A percentile compares a stretch with the other conserved stretches of the same genome.
These are phyloP conservation scores for Earliella scabrosa DNA, from an alignment of 1,284 basidiomycete genomes.

Conservation along the genomic window DNA sequence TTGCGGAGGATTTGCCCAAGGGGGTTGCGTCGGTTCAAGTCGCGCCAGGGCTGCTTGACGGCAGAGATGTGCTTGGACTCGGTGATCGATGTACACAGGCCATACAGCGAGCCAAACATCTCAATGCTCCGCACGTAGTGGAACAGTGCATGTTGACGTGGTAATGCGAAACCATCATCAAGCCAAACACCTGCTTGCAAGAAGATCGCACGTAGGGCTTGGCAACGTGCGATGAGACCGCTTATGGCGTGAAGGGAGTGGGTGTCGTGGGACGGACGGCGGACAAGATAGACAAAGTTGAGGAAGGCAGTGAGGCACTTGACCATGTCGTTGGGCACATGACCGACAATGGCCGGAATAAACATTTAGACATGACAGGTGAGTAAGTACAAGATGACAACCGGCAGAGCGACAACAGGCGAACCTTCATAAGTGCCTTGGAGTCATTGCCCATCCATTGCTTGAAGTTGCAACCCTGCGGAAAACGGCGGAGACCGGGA, in stretches of 20 bases:
- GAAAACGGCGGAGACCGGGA: conserved; percentile 22
- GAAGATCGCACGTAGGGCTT: conserved; percentile 19
- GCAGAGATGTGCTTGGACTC: conserved; percentile 28
- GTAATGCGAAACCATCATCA: conserved; percentile 16
- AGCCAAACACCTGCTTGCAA: conserved; percentile 8
- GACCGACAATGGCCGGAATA: conserved; percentile 18
- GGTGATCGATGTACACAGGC: conserved; percentile 29
- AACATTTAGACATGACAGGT: conserved; percentile 6
- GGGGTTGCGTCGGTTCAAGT: conserved; percentile 13
- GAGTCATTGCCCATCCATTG: conserved; percentile 32
- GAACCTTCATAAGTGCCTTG: conserved; percentile 30
- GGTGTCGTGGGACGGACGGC: conserved; percentile 5
- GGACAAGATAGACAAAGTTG: conserved; percentile 23
- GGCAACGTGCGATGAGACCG: conserved; percentile 2
- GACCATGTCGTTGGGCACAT: conserved; percentile 17
- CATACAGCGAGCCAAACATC: conserved; percentile 26
- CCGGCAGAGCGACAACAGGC: background rate
- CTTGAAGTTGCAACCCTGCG: conserved; percentile 22
- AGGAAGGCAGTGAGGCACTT: conserved; percentile 12
- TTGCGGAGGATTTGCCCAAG: conserved; percentile 23
- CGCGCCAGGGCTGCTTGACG: conserved; percentile 29
- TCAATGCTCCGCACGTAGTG: conserved; percentile 20
- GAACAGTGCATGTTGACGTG: conserved; percentile 24
- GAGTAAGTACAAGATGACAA: background rate
- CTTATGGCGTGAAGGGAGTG: conserved; percentile 1